A percentile compares a stretch with the other conserved stretches of the same genome.
These are phyloP conservation scores for Lunasporangiospora selenospora DNA, from an alignment of 192 early-diverging fungal genomes.

Conservation along the genomic window DNA sequence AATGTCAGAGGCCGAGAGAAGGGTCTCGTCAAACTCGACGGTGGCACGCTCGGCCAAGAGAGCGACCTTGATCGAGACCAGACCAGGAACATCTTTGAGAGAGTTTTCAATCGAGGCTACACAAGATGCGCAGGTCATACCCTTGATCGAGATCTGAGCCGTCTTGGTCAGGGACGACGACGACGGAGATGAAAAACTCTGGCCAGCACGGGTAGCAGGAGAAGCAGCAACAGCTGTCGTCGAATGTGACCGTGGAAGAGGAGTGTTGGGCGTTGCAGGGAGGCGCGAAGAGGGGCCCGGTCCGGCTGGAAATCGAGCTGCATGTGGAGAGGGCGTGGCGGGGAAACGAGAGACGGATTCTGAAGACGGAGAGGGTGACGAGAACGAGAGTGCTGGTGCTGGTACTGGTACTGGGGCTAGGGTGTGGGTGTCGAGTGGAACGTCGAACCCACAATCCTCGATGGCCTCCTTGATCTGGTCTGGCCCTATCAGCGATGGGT, in stretches of 20 bases:
- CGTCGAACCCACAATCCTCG: constrained; percentile 77
- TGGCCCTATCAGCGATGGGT: constrained; percentile 38
- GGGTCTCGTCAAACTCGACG: constrained; percentile 65
- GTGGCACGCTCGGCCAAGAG: constrained; percentile 84
- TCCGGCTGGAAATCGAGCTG: background rate
- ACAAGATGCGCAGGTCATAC: constrained; percentile 98
- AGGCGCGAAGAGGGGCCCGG: constrained; percentile 8
- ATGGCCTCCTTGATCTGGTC: constrained; percentile 63
- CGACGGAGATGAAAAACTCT: background rate
- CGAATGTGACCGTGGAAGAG: background rate
- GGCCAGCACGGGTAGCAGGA: background rate
- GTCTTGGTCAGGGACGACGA: constrained; percentile 1
- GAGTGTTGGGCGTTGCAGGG: constrained; percentile 15
- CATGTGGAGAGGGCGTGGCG: background rate
- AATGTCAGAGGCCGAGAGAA: constrained; percentile 55
- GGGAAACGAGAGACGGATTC: background rate
- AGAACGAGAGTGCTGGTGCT: too few relatives aligned
- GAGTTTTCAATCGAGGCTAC: constrained; percentile 85
- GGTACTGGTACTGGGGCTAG: constrained; percentile 2
- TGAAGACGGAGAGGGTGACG: background rate
- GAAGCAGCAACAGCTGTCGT: background rate
- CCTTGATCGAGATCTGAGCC: constrained; percentile 74
- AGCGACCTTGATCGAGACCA: constrained; percentile 80
- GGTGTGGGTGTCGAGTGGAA: constrained; percentile 29
- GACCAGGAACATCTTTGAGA: constrained; percentile 62